Evolutionary conservation across 768 basidiomycete species (phyloP).

Genomic region (Suillus paluster): DNA sequence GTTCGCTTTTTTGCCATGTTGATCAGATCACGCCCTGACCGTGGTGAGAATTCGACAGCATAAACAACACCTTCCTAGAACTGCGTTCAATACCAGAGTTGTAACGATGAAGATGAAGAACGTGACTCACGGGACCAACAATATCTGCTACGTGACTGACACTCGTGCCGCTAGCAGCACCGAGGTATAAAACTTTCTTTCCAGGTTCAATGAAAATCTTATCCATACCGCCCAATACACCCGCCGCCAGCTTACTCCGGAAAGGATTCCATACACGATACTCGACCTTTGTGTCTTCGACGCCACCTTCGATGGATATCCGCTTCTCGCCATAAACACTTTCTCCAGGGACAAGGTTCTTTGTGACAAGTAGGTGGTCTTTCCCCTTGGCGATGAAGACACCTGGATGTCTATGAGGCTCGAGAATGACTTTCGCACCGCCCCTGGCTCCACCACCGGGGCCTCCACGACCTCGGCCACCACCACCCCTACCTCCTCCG

Average conservation of each 20-base stretch:
- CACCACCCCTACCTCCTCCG: conserved; percentile 48
- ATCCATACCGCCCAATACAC: conserved; percentile 94
- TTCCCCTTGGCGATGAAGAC: conserved; percentile 98
- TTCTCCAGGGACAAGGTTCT: conserved; percentile 97
- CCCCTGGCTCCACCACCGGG: conserved; percentile 76
- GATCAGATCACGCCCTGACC: conserved; percentile 96
- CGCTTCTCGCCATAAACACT: conserved; percentile 99
- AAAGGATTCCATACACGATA: conserved; percentile 99
- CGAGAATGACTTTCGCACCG: conserved; percentile 87
- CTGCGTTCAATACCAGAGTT: conserved; percentile 17
- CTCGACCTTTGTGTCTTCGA: conserved; percentile 86
- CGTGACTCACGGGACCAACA: conserved; percentile 82
- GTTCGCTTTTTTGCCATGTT: conserved; percentile 99
- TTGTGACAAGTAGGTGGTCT: conserved; percentile 95
- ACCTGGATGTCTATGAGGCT: conserved; percentile 93
- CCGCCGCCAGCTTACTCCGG: conserved; percentile 94
- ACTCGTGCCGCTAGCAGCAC: conserved; percentile 96
- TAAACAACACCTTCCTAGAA: conserved; percentile 92
- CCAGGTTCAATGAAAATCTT: conserved; percentile 92
- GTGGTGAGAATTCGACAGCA: conserved; percentile 96
- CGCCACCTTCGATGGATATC: conserved; percentile 80
- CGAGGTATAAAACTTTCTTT: conserved; percentile 95
- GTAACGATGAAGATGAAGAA: conserved; percentile 3
- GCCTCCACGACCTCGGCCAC: conserved; percentile 59
- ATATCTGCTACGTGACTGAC: conserved; percentile 99